Evolutionary conservation across 495 filamentous ascomycete species (phyloP), one percentile per base, ranked within the genome.

Genomic region (Penicillium canescens): DNA sequence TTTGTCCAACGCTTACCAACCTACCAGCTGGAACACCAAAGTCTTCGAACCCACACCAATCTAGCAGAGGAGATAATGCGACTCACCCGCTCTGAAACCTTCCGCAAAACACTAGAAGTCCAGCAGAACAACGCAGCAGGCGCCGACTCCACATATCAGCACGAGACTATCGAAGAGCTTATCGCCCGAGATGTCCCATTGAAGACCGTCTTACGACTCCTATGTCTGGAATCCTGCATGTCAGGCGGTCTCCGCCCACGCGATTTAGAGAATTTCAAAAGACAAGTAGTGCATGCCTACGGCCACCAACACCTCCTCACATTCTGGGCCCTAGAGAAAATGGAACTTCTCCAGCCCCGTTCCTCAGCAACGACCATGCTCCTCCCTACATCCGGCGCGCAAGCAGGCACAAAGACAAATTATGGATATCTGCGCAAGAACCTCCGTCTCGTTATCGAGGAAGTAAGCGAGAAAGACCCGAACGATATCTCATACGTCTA

Each of bases 401-500:
- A 76, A 40, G 66, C 79, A 28, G 77, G 78, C 48, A 71, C 77
- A 10, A 93, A 91, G 68, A 98, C 94, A 3, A 96, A 96, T 65
- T 98, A 97, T 76, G 84, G 82, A 21, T 88, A 89, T 63, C 77
- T 97, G 11, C 87, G 95, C 31, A 91, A 91, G 66, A 82, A 84
- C 55, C 84, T 99, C 23, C 83, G 87, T 21, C 82, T 99, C 43
- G 93, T 97, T 56, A 87, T 96, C 47, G 93, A 98, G 67, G 95
- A 99, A 67, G 92, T 98, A 52, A 92, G 96, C 65, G 95, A 98
- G 68, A 86, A 92, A 41, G 90, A 96, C n/a, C 95, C 95, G 8
- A 86, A 92, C 59, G 95, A 99, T 55, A 89, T 98, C 55, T 90
- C 95, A 9, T 99, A 98, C 64, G 92, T 96, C 33, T 99, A 96